phyloP scores from a whole-genome alignment of 2,329 filamentous ascomycete genomes.

The Cercospora zeina region DNA sequence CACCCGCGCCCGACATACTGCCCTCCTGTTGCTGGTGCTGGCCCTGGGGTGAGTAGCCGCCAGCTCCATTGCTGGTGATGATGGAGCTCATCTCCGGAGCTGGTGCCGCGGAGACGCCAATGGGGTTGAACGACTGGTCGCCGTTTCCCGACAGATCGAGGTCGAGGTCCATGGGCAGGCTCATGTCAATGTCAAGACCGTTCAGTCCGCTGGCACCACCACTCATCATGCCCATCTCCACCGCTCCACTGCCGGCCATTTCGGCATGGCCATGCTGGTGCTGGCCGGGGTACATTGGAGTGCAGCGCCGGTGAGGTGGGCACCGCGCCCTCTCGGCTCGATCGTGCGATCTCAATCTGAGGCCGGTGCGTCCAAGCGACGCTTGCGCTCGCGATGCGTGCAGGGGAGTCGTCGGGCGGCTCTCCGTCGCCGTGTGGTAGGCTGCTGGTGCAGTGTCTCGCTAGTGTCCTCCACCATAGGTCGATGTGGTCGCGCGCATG shows the following conservation, averaged over 20 bases:
- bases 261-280: slow-evolving; percentile 17
- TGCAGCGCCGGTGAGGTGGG: slow-evolving; percentile 25
- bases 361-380: slow-evolving; percentile 25
- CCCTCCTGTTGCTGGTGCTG: slow-evolving; percentile 37
- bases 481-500: not conserved
- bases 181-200: slow-evolving; percentile 49
- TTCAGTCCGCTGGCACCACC: slow-evolving; percentile 42
- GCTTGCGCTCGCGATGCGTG: slow-evolving; percentile 15
- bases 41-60: slow-evolving; percentile 28
- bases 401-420: slow-evolving; percentile 11
- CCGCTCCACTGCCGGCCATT: slow-evolving; percentile 25
- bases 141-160: slow-evolving; percentile 32
- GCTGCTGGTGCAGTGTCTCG: not conserved
- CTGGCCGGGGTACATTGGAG: slow-evolving; percentile 28
- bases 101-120: slow-evolving; percentile 27
- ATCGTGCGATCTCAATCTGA: slow-evolving; percentile 27
- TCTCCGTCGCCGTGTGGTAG: slow-evolving; percentile 11
- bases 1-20: slow-evolving; percentile 48
- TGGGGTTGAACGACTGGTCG: slow-evolving; percentile 33
- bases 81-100: slow-evolving; percentile 26
- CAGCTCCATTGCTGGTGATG: slow-evolving; percentile 31
- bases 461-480: slow-evolving; percentile 7
- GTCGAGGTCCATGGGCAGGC: slow-evolving; percentile 52
- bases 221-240: slow-evolving; percentile 26
- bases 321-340: slow-evolving; percentile 23